Base-by-base conservation (phyloP, 768 basidiomycete species). In the Hygrocybe coccinea region DNA sequence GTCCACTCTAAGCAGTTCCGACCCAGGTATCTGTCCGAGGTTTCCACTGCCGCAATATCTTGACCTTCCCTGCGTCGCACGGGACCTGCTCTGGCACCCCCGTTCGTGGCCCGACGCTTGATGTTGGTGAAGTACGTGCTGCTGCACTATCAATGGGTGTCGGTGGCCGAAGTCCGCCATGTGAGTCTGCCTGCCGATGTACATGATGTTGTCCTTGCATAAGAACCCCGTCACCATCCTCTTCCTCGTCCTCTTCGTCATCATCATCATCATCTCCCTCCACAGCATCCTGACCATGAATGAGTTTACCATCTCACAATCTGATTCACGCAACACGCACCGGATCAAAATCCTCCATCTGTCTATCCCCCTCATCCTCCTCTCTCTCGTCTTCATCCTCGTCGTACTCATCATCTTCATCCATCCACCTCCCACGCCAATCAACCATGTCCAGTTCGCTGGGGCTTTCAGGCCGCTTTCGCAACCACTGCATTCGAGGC, bases 401-500 rank as follows among this genome's bases (percentile, higher is more conserved):
- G 45, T 80, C 79, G 52, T 80, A 77, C 39, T 79, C 77, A 52
- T 79, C 77, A 50, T 80, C 78, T 17, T 80, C 80, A 58, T 82
- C 82, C 58, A 91, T 83, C 91, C 93, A 97, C 49, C 89, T 75
- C 5, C 95, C 95, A 56, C 89, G 80, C 84, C 86, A 92, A 68
- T 97, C 95, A 29, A 97, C 94, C 64, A 79, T 75, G 62, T 94
- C 91, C 63, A 97, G 70, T 63, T 95, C 91, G 53, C 81, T 81
- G 1, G 85, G 79, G 56, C 77, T 84, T 68, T 88, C 85, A 33
- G 95, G 95, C 56, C 95, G 77, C 69, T 93, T 69, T 53, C 97
- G 79, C 69, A 98, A 70, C 97, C 97, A 99, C 65, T 87, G 86
- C 95, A 99, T 98, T 56, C 97, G 79, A 12, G 97, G 97, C 4